A percentile compares a stretch with the other conserved stretches of the same genome.
phyloP scores from a whole-genome alignment of 2,329 filamentous ascomycete genomes.

The Remersonia thermophila region DNA sequence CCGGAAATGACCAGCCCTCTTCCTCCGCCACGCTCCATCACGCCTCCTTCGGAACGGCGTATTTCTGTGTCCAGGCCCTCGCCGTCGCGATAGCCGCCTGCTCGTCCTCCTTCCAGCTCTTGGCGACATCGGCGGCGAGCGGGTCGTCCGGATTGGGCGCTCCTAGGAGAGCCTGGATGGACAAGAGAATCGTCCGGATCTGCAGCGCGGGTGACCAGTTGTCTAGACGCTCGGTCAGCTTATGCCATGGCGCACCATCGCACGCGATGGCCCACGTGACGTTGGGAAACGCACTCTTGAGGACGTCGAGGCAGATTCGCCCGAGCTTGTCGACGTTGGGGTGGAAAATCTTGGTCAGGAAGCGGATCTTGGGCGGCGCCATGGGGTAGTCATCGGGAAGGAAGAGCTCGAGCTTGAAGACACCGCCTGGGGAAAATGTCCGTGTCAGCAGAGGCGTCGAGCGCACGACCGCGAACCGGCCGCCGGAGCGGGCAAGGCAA shows the following conservation, averaged over 20 bases:
- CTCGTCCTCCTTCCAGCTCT: constrained; percentile 96
- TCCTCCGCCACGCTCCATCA: no score
- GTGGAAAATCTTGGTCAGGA: constrained; percentile 98
- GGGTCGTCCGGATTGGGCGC: constrained; percentile 97
- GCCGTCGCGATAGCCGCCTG: constrained; percentile 84
- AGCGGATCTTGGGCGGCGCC: constrained; percentile 96
- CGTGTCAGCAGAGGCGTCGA: constrained; percentile 5
- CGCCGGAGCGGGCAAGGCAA: constrained; percentile 7
- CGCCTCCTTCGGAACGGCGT: constrained; percentile 45
- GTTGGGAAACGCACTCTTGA: constrained; percentile 61
- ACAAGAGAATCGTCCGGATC: constrained; percentile 96
- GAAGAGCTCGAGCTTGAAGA: constrained; percentile 96
- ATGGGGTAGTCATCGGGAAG: constrained; percentile 98
- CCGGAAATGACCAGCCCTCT: no score
- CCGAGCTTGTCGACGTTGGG: constrained; percentile 97
- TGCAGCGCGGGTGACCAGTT: constrained; percentile 98
- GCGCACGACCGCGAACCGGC: neutral
- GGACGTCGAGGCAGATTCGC: constrained; percentile 89
- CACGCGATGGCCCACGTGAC: no score
- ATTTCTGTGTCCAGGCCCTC: constrained; percentile 78
- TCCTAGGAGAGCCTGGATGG: constrained; percentile 90
- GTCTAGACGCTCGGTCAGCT: constrained; percentile 37
- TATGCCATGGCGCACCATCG: neutral
- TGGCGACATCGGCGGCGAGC: constrained; percentile 93
- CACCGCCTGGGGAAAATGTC: constrained; percentile 40